Evolutionary conservation across 1,139 yeast species (phyloP).

Genomic region (Insectozyma bohioensis): DNA sequence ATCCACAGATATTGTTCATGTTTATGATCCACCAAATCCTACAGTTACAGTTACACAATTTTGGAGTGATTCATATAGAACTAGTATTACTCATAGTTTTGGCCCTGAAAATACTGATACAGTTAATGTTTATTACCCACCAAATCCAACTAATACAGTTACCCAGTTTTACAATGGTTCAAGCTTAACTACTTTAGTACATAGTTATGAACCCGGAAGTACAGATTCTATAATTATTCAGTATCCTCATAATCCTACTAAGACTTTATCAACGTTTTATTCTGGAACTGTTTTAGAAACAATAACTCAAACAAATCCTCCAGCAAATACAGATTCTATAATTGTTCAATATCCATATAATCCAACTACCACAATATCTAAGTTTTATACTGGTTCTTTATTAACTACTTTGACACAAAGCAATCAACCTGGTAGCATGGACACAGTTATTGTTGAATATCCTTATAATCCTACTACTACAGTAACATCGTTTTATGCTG

Average conservation of each 20-base stretch:
- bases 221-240: slow-evolving; percentile 19
- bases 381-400: slow-evolving; percentile 11
- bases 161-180: slow-evolving; percentile 12
- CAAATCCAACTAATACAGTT: slow-evolving; percentile 13
- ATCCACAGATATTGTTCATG: slow-evolving; percentile 13
- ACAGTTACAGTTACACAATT: slow-evolving; percentile 10
- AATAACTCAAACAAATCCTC: not conserved
- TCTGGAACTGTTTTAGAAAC: slow-evolving; percentile 3
- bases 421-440: slow-evolving; percentile 14
- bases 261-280: slow-evolving; percentile 6
- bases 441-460: slow-evolving; percentile 19
- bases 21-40: slow-evolving; percentile 17
- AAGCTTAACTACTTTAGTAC: slow-evolving; percentile 8
- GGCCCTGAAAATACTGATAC: slow-evolving; percentile 17
- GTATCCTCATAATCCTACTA: slow-evolving; percentile 13
- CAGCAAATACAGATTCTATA: slow-evolving; percentile 5
- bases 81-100: slow-evolving; percentile 11
- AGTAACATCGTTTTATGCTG: slow-evolving; percentile 11
- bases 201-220: slow-evolving; percentile 12
- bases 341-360: slow-evolving; percentile 12
- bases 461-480: slow-evolving; percentile 17
- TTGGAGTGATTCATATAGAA: slow-evolving; percentile 8
- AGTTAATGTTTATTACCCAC: slow-evolving; percentile 20
- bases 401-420: slow-evolving; percentile 11
- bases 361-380: slow-evolving; percentile 10